Percentiles rank a stretch among this genome's conserved stretches.
Conservation (phyloP, 768 basidiomycete species). For the Tephrocybe sp. region DNA sequence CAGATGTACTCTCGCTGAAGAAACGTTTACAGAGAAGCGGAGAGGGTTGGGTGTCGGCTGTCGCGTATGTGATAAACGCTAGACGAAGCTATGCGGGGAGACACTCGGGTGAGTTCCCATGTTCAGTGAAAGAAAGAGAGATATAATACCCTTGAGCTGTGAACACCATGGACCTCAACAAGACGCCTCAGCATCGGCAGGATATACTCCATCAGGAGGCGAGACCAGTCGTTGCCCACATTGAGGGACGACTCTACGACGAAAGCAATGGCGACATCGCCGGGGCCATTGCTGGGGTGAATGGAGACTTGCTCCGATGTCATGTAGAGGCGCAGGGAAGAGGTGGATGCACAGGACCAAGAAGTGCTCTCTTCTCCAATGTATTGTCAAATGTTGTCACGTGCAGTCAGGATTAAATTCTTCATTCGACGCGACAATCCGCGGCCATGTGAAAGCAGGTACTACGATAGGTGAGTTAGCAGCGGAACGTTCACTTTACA, state of each 20-base stretch:
- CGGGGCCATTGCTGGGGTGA: background rate
- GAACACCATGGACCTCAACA: constrained; percentile 31
- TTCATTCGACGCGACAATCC: too few relatives aligned
- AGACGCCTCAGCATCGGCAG: constrained; percentile 51
- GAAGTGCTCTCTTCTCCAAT: too few relatives aligned
- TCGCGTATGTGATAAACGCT: constrained; percentile 62
- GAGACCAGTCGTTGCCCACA: constrained; percentile 51
- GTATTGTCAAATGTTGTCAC: too few relatives aligned
- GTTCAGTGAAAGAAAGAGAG: background rate
- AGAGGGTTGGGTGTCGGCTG: constrained; percentile 49
- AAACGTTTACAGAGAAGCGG: constrained; percentile 57
- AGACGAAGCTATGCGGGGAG: constrained; percentile 29
- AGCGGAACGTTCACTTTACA: too few relatives aligned
- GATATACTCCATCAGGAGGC: constrained; percentile 45
- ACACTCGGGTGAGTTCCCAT: background rate
- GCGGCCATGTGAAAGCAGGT: too few relatives aligned
- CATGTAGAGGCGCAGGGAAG: background rate
- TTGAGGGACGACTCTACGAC: constrained; percentile 61
- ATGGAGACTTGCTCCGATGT: constrained; percentile 5
- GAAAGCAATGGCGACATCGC: constrained; percentile 44
- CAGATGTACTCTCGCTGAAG: constrained; percentile 42
- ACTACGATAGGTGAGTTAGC: too few relatives aligned
- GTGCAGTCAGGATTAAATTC: too few relatives aligned
- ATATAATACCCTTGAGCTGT: constrained; percentile 33
- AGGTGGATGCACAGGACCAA: background rate